phyloP scores from a whole-genome alignment of 2,329 filamentous ascomycete species.

The Coccinonectria pachysandricola region DNA sequence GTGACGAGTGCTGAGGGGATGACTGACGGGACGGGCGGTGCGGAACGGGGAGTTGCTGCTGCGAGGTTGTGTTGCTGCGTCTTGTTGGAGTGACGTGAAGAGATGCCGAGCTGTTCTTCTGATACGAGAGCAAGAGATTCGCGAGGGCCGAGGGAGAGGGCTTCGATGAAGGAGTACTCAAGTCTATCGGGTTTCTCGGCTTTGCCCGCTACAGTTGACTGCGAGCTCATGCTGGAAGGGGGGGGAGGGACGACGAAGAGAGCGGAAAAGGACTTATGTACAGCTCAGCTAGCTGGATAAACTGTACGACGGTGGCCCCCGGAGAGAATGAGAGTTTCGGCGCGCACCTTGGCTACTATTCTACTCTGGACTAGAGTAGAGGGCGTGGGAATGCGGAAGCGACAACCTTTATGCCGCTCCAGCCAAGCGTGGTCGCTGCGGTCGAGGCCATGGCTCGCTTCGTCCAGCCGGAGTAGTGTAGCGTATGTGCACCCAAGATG shows the following conservation, averaged over 20 bases:
- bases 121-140: constrained; percentile 18
- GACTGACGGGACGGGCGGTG: neutral
- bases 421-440: too few relatives aligned
- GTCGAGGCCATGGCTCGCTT: too few relatives aligned
- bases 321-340: too few relatives aligned
- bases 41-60: neutral
- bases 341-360: too few relatives aligned
- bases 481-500: too few relatives aligned
- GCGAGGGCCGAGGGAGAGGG: constrained; percentile 17
- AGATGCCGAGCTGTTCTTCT: constrained; percentile 16
- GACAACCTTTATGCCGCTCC: constrained; percentile 18
- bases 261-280: constrained; percentile 9
- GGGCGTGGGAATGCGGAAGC: constrained; percentile 8
- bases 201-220: constrained; percentile 11
- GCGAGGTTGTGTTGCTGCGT: constrained; percentile 2
- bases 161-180: constrained; percentile 23
- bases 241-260: constrained; percentile 1
- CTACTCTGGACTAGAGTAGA: too few relatives aligned
- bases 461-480: too few relatives aligned
- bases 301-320: too few relatives aligned
- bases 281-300: too few relatives aligned
- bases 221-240: constrained; percentile 13
- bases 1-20: neutral
- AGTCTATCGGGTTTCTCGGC: constrained; percentile 10
- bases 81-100: constrained; percentile 6